phyloP scores from a whole-genome alignment of 2,329 filamentous ascomycete species.

The Fusarium sp. region DNA sequence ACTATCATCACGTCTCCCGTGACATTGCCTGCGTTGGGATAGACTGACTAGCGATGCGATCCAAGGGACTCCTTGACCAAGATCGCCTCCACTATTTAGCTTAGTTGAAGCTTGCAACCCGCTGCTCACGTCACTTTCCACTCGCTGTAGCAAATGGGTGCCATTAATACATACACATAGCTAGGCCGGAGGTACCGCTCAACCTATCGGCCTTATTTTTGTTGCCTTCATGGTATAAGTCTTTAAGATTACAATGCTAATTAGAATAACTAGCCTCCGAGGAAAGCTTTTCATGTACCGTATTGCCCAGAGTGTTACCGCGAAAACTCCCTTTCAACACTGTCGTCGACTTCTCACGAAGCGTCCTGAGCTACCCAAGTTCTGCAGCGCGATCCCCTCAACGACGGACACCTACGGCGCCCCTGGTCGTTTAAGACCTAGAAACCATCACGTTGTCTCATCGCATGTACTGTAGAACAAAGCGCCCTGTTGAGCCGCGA shows the following conservation, averaged over 20 bases:
- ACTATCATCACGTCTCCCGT: conserved; percentile 30
- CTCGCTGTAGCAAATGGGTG: neutral
- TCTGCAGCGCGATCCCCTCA: no score
- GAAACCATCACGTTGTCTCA: neutral
- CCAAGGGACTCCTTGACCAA: conserved; percentile 40
- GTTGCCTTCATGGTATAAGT: no score
- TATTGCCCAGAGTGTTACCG: no score
- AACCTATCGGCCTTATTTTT: no score
- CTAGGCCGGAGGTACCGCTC: no score
- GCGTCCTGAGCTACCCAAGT: no score
- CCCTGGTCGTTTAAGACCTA: neutral
- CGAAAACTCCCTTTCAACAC: neutral
- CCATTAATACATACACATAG: no score
- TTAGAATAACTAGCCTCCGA: no score
- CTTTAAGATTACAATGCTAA: no score
- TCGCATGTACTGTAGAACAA: neutral
- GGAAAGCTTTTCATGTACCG: no score
- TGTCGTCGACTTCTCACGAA: neutral
- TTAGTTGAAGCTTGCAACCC: conserved; percentile 23
- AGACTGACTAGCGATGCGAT: conserved; percentile 19
- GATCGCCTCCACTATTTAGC: conserved; percentile 35
- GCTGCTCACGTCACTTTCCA: conserved; percentile 35
- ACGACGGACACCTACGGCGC: no score
- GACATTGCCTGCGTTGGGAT: conserved; percentile 26
- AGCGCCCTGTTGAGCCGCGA: neutral